These are phyloP conservation scores for Kwoniella heveanensis DNA, from an alignment of 768 basidiomycete species.

Conservation along the genomic window DNA sequence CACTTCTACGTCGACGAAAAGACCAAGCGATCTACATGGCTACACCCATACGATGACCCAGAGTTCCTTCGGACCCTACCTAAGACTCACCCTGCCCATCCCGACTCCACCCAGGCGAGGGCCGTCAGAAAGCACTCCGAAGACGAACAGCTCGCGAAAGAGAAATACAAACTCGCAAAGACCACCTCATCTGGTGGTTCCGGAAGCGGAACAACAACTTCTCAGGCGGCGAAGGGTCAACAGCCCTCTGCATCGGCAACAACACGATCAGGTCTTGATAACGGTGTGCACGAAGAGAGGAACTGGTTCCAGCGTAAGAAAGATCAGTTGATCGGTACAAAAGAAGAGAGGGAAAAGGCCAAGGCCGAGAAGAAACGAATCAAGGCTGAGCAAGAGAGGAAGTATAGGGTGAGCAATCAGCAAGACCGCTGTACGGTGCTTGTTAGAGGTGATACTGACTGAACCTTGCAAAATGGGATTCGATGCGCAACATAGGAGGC, in stretches of 20 bases:
- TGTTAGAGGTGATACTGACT: no score
- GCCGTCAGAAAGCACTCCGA: slow-evolving; percentile 30
- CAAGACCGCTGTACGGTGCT: no score
- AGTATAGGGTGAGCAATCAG: slow-evolving; percentile 31
- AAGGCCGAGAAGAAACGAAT: slow-evolving; percentile 39
- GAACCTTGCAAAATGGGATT: no score
- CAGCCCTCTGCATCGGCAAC: background rate
- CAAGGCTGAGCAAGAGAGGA: slow-evolving; percentile 33
- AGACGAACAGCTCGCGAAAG: slow-evolving; percentile 23
- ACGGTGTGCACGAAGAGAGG: slow-evolving; percentile 18
- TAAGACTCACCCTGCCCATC: slow-evolving; percentile 52
- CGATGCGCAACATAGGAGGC: no score
- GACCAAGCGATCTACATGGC: slow-evolving; percentile 49
- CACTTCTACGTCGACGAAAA: slow-evolving; percentile 54
- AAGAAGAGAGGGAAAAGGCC: slow-evolving; percentile 31
- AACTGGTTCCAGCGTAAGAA: slow-evolving; percentile 45
- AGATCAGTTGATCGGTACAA: slow-evolving; percentile 42
- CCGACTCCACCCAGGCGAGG: slow-evolving; percentile 43
- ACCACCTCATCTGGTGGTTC: background rate
- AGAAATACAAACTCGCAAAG: slow-evolving; percentile 9
- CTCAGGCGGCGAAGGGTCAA: no score
- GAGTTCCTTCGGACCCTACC: slow-evolving; percentile 48
- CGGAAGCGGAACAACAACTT: no score
- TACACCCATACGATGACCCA: slow-evolving; percentile 55
- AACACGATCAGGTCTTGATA: background rate